Conservation (phyloP, 2,329 filamentous ascomycete genomes). For the Beauveria sp. region DNA sequence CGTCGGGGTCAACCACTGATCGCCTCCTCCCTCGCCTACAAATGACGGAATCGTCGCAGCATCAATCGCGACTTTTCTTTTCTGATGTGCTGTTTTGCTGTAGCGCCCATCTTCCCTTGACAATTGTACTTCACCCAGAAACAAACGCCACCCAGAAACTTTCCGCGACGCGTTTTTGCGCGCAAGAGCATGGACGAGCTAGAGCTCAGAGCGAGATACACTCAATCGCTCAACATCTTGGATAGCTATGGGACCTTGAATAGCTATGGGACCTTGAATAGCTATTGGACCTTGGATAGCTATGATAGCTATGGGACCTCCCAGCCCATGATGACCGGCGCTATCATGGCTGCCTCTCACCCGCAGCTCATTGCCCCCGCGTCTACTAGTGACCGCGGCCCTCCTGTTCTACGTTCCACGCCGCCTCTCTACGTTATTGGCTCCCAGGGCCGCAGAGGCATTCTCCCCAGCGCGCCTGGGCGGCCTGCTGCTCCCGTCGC, state of each 20-base stretch:
- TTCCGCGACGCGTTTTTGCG: neutral
- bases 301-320: conserved; percentile 41
- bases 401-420: conserved; percentile 61
- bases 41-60: neutral
- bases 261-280: conserved; percentile 38
- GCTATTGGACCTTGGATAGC: too few relatives aligned
- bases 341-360: conserved; percentile 50
- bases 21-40: neutral
- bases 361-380: conserved; percentile 71
- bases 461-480: conserved; percentile 83
- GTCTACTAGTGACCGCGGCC: conserved; percentile 48
- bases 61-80: neutral
- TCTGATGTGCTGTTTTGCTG: neutral
- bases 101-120: neutral
- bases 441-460: conserved; percentile 85
- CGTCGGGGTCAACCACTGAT: neutral
- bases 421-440: conserved; percentile 89
- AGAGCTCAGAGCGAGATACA: conserved; percentile 41
- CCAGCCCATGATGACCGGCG: conserved; percentile 57
- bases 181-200: conserved; percentile 24
- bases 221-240: conserved; percentile 39
- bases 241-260: conserved; percentile 39
- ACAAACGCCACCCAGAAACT: neutral
- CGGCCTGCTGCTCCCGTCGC: conserved; percentile 68
- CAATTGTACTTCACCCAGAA: neutral